Evolutionary conservation across 2,329 filamentous ascomycete species (phyloP), one percentile per base, ranked within the genome.

Genomic region (Aspergillus sclerotialis): DNA sequence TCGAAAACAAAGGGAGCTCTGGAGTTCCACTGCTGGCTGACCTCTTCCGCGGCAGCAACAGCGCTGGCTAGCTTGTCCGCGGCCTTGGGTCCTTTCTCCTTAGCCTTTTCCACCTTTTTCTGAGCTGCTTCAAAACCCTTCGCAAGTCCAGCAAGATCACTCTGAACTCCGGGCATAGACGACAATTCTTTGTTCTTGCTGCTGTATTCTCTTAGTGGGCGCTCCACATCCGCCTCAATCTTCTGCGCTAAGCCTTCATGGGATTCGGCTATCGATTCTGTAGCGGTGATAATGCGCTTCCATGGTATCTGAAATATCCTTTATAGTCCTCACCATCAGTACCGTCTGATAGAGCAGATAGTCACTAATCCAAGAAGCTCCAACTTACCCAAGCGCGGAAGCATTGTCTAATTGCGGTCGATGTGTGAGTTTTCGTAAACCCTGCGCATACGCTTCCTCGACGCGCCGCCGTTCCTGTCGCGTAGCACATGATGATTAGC

Each of bases 1-100:
- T 98, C 92, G 55, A 94, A 95, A 40, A 95, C 83, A 61, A 86
- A 96, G 1, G 92, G 92, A 10, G 92, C 87, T 60, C 94, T 88
- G 1, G 87, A 88, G 36, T 94, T 82, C 92, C 92, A 98, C 56
- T 94, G 84, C 45, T 82, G 75, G 28, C 73, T 77, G n/a, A 87
- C 82, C 40, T 78, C 78, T 44, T 94, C 84, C 28, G 93, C 76
- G 44, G 80, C 81, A 12, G 77, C 69, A 8, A 77, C 73, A 9
- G 87, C 88, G 42, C 73, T 74, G 28, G 88, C 84, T 25, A 92
- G 76, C 61, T 92, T 94, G 38, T 79, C 77, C 2, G 81, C 74
- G 50, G 58, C 60, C 33, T 78, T 88, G 27, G 82, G 78, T 40
- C 84, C 87, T 62, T 90, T 94, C 55, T 75, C 82, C 53, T 69